Evolutionary conservation across 2,329 filamentous ascomycete species (phyloP).

Genomic region (Botrytis deweyae): DNA sequence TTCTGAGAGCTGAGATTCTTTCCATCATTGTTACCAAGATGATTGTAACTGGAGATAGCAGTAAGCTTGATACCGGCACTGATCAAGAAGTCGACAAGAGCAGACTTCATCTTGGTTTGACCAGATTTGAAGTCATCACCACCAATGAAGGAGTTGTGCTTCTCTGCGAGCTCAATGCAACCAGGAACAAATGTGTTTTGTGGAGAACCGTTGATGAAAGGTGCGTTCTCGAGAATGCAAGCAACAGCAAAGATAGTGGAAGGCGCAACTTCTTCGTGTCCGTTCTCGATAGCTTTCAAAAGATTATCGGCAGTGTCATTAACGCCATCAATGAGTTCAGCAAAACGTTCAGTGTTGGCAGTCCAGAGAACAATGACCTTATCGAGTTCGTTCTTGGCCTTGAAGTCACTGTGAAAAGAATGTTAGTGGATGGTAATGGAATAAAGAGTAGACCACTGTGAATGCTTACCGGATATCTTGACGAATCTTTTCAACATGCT

Average conservation of each 20-base stretch:
- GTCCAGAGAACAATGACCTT: slow-evolving; percentile 99
- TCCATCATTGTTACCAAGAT: slow-evolving; percentile 98
- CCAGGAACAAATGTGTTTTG: slow-evolving; percentile 99
- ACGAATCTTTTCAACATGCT: slow-evolving; percentile 89
- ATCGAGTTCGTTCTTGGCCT: slow-evolving; percentile 78
- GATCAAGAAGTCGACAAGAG: slow-evolving; percentile 97
- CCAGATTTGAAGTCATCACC: slow-evolving; percentile 99
- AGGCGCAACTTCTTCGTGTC: slow-evolving; percentile 88
- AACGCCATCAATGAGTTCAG: slow-evolving; percentile 81
- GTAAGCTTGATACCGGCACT: slow-evolving; percentile 98
- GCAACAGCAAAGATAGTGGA: slow-evolving; percentile 96
- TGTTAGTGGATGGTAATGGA: not conserved
- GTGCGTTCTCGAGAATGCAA: slow-evolving; percentile 81
- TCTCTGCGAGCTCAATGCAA: slow-evolving; percentile 82
- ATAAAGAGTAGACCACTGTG: too few species aligned
- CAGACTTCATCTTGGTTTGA: slow-evolving; percentile 99
- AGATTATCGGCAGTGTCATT: slow-evolving; percentile 97
- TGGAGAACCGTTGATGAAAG: slow-evolving; percentile 98
- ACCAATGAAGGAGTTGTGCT: slow-evolving; percentile 85
- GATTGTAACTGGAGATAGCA: slow-evolving; percentile 98
- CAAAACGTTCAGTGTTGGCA: slow-evolving; percentile 96
- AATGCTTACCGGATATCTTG: slow-evolving; percentile 75
- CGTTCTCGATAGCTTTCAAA: slow-evolving; percentile 78
- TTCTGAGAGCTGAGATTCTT: slow-evolving; percentile 97
- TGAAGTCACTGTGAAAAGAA: slow-evolving; percentile 68